phyloP scores from a whole-genome alignment of 1,284 basidiomycete genomes.

The Ganoderma resinaceum region DNA sequence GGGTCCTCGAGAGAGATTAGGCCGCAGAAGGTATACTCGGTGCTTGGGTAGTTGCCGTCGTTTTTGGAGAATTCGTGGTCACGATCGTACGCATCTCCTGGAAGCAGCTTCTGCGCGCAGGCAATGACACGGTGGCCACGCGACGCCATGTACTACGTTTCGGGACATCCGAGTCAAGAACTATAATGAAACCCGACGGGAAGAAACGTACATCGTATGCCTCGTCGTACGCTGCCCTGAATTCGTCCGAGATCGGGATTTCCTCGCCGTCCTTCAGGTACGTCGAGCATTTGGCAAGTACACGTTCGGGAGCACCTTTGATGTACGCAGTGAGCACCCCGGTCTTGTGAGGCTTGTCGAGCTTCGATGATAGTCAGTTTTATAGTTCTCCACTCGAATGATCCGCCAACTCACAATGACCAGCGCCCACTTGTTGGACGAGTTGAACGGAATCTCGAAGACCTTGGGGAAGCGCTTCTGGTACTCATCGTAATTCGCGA shows the following conservation, averaged over 20 bases:
- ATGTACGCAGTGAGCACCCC: slow-evolving; percentile 61
- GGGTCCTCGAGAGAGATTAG: slow-evolving; percentile 74
- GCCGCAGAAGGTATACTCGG: slow-evolving; percentile 67
- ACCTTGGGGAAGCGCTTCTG: slow-evolving; percentile 60
- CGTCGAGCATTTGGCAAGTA: slow-evolving; percentile 67
- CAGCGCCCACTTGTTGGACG: slow-evolving; percentile 75
- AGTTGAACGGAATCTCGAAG: slow-evolving; percentile 78
- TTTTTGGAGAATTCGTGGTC: slow-evolving; percentile 61
- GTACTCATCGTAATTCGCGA: slow-evolving; percentile 61
- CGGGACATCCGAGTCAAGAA: slow-evolving; percentile 13
- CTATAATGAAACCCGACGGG: neutral
- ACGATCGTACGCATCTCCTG: slow-evolving; percentile 52
- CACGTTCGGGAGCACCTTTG: slow-evolving; percentile 74
- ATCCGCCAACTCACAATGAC: slow-evolving; percentile 57
- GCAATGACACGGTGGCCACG: slow-evolving; percentile 75
- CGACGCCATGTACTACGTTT: slow-evolving; percentile 70
- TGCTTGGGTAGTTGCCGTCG: slow-evolving; percentile 58
- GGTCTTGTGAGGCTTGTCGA: slow-evolving; percentile 58
- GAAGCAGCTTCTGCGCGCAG: slow-evolving; percentile 65
- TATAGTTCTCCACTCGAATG: neutral
- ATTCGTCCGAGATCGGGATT: slow-evolving; percentile 61
- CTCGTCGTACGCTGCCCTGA: slow-evolving; percentile 58
- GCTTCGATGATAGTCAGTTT: slow-evolving; percentile 40
- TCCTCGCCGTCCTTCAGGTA: slow-evolving; percentile 59
- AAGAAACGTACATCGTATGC: slow-evolving; percentile 60